Evolutionary conservation across 192 early-diverging fungal genomes (phyloP).

Genomic region (Thoreauomyces humboldtii): DNA sequence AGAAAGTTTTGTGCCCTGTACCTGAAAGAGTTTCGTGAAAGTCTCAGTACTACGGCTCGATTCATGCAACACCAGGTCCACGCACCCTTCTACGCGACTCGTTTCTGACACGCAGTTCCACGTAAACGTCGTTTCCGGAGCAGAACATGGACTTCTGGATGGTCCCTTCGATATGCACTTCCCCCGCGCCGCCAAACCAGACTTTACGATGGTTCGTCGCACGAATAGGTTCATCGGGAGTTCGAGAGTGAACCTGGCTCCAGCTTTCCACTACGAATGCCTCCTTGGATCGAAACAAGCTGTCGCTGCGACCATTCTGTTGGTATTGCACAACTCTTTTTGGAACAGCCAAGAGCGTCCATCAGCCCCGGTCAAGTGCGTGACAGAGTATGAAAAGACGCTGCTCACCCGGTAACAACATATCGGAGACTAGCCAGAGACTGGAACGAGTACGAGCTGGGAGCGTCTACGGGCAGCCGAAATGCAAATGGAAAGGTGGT

Average conservation of each 20-base stretch:
- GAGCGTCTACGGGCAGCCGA: constrained; percentile 57
- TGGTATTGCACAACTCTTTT: constrained; percentile 50
- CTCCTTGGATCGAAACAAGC: constrained; percentile 55
- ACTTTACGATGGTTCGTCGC: constrained; percentile 18
- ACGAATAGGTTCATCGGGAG: constrained; percentile 2
- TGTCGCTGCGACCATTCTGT: constrained; percentile 53
- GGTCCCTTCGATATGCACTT: constrained; percentile 31
- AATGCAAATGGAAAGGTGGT: constrained; percentile 66
- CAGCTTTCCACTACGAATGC: constrained; percentile 59
- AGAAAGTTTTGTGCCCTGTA: constrained; percentile 52
- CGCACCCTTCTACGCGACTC: constrained; percentile 51
- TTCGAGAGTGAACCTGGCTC: constrained; percentile 5
- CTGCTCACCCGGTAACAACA: constrained; percentile 61
- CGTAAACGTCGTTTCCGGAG: constrained; percentile 30
- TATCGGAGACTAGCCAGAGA: constrained; percentile 52
- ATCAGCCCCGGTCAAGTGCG: not conserved
- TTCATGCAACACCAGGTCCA: not conserved
- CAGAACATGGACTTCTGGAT: constrained; percentile 18
- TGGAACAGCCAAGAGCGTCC: not conserved
- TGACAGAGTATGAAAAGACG: too few species aligned
- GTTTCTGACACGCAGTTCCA: constrained; percentile 35
- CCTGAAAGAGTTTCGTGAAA: constrained; percentile 28
- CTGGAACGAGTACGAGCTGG: constrained; percentile 53
- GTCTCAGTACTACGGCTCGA: too few species aligned
- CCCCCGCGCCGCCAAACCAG: constrained; percentile 32